phyloP scores from a whole-genome alignment of 345 rosid genomes.

The Populus nigra region DNA sequence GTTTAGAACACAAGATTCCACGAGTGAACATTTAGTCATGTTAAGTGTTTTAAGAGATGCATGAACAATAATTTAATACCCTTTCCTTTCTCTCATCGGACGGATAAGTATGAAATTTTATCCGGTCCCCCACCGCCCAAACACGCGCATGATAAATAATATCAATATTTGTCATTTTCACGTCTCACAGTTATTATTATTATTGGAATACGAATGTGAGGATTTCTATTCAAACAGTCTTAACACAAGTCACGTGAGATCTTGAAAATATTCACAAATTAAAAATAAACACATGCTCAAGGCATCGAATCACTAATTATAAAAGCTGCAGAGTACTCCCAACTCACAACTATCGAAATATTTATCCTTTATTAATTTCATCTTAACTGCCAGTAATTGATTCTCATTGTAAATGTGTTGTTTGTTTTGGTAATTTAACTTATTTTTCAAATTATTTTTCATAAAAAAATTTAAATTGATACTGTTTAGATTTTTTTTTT shows the following conservation, averaged over 20 bases:
- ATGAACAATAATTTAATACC: not conserved
- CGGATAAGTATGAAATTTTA: not conserved
- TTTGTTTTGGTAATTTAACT: no score
- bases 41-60: no score
- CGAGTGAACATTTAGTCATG: not conserved
- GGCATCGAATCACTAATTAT: slow-evolving; percentile 13
- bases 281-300: slow-evolving; percentile 14
- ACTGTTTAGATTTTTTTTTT: no score
- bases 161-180: not conserved
- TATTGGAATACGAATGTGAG: not conserved
- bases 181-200: not conserved
- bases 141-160: not conserved
- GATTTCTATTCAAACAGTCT: not conserved
- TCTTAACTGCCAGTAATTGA: no score
- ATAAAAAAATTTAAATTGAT: no score
- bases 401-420: no score
- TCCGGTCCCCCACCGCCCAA: not conserved
- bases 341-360: slow-evolving; percentile 1
- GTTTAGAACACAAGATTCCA: no score
- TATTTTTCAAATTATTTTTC: no score
- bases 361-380: slow-evolving; percentile 10
- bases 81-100: not conserved
- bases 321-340: not conserved
- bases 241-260: not conserved
- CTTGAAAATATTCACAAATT: slow-evolving; percentile 1